Base-by-base conservation (phyloP, 352 stramenopile genomes). In the Phytophthora podocarpi region DNA sequence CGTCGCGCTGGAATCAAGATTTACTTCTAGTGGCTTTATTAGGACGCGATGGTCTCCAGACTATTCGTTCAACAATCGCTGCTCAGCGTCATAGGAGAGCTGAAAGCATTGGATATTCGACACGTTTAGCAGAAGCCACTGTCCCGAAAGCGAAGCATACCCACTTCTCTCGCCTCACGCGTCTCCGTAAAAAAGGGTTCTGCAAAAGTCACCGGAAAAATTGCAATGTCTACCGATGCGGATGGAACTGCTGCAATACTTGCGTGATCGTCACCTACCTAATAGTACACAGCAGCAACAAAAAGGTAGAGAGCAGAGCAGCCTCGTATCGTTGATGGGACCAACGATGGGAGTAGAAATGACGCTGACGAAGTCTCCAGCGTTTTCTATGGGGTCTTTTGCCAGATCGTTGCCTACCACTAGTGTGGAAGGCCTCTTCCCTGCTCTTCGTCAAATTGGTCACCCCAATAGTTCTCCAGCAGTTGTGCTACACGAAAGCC, bases 1-100 rank as follows among this genome's bases (percentile, higher is more conserved):
- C 15, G 4, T 47, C 24, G 24, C 32, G 45, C 20, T 64, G 64
- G 18, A 64, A 37, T 28, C 30, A 69, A 15, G 68, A 80, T 11
- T 30, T 84, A 2, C 48, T 82, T 16, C 40, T 46, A 4, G n/a
- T 49, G 4, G 27, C 70, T 23, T 32, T 83, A 3, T 40, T 86
- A 3, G 76, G 76, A 1, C 78, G 67, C 16, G 57, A 35, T 30
- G 76, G 76, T 4, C 34, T 86, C 12, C 42, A 64, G 24, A 50
- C 39, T 2, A 54, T 80, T 27, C 70, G 73, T 1, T 42, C 53
- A 13, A 61, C 50, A 3, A 59, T 83, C 8, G 43, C 43, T 5
- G 31, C 63, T 30, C 71, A 82, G 21, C 57, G 49, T 4, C 34
- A 46, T 37, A 77, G 66, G 59, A 58, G 76, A 42, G 42, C 68